These are phyloP conservation scores for Inga oerstediana DNA, from an alignment of 306 rosid genomes.

Conservation along the genomic window DNA sequence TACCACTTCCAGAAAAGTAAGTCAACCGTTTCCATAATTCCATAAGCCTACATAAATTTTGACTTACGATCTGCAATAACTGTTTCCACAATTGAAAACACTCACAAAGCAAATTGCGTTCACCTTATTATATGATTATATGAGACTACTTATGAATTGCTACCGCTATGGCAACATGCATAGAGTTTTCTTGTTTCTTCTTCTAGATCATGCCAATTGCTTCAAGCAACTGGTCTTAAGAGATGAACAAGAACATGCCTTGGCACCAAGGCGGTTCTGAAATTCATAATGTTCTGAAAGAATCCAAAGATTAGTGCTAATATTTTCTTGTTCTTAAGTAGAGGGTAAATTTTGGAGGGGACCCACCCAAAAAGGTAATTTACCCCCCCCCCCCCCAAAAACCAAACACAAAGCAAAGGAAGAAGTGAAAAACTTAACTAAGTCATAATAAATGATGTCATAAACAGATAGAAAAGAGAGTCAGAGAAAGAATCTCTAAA, in stretches of 20 bases:
- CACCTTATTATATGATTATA: neutral
- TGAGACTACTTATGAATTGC: neutral
- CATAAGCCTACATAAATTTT: neutral
- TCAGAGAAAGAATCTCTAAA: neutral
- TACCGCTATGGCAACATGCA: neutral
- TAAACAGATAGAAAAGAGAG: neutral
- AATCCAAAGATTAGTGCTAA: neutral
- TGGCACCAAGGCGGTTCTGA: neutral
- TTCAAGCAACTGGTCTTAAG: neutral
- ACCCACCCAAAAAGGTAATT: too few relatives aligned
- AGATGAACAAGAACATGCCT: neutral
- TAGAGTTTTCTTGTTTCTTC: neutral
- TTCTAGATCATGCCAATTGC: neutral
- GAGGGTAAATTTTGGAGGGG: too few relatives aligned
- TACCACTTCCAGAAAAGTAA: conserved; percentile 61
- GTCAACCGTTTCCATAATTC: conserved; percentile 3
- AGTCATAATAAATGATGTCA: too few relatives aligned
- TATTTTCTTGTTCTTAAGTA: neutral
- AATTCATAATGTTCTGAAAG: neutral
- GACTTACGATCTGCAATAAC: neutral
- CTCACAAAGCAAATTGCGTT: neutral
- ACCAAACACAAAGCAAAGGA: neutral
- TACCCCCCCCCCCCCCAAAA: too few relatives aligned
- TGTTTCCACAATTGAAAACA: too few relatives aligned
- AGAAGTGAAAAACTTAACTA: too few relatives aligned